Percentiles rank a stretch among this genome's conserved stretches.
phyloP scores from a whole-genome alignment of 164 flowering plant species.

The Chimonanthus praecox region DNA sequence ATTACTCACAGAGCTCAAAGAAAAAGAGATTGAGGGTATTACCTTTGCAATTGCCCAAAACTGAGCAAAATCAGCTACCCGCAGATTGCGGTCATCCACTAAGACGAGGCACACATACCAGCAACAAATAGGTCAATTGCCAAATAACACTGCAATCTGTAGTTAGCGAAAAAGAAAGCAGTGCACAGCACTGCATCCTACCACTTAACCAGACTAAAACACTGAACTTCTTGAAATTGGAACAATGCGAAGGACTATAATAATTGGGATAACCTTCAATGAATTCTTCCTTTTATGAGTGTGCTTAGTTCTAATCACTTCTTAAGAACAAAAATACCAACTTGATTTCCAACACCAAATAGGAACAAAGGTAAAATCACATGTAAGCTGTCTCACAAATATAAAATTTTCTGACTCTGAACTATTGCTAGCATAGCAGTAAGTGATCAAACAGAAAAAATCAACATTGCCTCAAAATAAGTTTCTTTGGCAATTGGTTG shows the following conservation, averaged over 20 bases:
- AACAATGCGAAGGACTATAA: conserved; percentile 21
- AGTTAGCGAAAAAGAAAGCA: conserved; percentile 79
- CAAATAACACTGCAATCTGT: conserved; percentile 89
- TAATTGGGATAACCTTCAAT: conserved; percentile 15
- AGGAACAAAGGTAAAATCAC: conserved; percentile 6
- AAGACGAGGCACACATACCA: conserved; percentile 84
- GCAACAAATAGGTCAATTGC: conserved; percentile 90
- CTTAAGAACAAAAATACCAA: not conserved
- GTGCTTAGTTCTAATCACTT: conserved; percentile 9
- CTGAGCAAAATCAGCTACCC: conserved; percentile 99
- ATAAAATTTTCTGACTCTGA: conserved; percentile 8
- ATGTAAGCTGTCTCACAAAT: not conserved
- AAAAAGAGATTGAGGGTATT: conserved; percentile 55
- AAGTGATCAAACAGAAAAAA: conserved; percentile 10
- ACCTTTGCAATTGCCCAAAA: conserved; percentile 99
- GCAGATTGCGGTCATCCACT: conserved; percentile 99
- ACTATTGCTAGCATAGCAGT: conserved; percentile 8
- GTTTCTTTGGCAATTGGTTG: conserved; percentile 1
- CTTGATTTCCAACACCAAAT: conserved; percentile 5
- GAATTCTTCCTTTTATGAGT: conserved; percentile 9
- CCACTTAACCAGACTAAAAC: conserved; percentile 53
- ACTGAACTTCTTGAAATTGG: conserved; percentile 16
- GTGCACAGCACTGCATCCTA: conserved; percentile 69
- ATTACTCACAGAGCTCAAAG: conserved; percentile 31
- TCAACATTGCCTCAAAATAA: conserved; percentile 7